phyloP scores from a whole-genome alignment of 148 eudicot genomes.

The Bassia scoparia region DNA sequence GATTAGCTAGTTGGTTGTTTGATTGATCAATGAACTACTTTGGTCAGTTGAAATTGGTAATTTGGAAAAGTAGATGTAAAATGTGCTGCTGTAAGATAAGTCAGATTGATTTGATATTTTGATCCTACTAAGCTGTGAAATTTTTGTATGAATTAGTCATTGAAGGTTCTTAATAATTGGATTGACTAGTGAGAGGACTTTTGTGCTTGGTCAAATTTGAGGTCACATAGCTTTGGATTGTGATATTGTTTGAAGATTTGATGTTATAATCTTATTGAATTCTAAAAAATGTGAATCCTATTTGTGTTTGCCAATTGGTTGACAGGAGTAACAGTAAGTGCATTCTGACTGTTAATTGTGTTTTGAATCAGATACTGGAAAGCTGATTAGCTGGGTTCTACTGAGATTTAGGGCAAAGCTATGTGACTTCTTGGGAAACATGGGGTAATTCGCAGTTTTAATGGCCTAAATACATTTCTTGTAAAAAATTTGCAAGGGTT shows the following conservation, averaged over 20 bases:
- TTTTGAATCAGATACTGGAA: slow-evolving; percentile 56
- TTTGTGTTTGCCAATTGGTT: slow-evolving; percentile 14
- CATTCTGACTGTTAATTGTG: not conserved
- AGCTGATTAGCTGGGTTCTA: slow-evolving; percentile 95
- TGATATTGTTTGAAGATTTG: not conserved
- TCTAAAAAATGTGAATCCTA: too few relatives aligned
- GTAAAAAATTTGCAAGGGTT: too few relatives aligned
- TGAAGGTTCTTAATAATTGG: not conserved
- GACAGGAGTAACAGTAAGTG: not conserved
- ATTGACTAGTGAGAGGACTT: not conserved
- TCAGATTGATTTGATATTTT: not conserved
- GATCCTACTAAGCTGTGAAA: not conserved
- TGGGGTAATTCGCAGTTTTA: slow-evolving; percentile 58
- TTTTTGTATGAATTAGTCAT: not conserved
- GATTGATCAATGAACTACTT: not conserved
- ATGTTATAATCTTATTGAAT: not conserved
- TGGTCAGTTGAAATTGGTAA: not conserved
- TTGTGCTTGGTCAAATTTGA: not conserved
- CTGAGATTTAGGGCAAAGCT: slow-evolving; percentile 97
- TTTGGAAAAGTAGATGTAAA: not conserved
- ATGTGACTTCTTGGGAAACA: slow-evolving; percentile 92
- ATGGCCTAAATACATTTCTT: not conserved
- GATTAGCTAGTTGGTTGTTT: not conserved
- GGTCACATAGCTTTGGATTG: not conserved
- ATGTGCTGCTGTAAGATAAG: not conserved